Base-by-base conservation (phyloP, 106 monocot species). In the Platanthera zijinensis region DNA sequence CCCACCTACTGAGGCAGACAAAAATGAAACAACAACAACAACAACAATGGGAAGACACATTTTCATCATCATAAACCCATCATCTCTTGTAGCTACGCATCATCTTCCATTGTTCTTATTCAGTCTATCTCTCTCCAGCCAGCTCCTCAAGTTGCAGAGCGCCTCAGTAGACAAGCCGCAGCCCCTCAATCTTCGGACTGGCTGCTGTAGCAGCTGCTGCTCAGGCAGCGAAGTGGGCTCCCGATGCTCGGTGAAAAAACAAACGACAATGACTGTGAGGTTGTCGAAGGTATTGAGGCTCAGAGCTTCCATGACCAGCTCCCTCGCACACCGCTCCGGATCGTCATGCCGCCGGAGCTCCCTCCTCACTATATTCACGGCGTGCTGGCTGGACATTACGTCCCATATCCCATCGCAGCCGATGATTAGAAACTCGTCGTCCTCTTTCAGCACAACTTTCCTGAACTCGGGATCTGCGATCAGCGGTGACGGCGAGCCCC, bases 391-490 rank as follows among this genome's bases (percentile, higher is more conserved):
- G 0, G 85, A 77, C 90, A 90, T 90, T 47, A 90, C 90, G 48
- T 90, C 90, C 90, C 90, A 90, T 22, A 90, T 84, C 5, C 90
- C 90, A 46, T 90, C 90, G 51, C 90, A 90, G 6, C 86, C 90
- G 1, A 90, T 87, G 54, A 90, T 90, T 17, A 90, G 73, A 73
- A 90, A 90, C 76, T 90, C 90, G 11, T 90, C 90, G 32, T 87
- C 87, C 63, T 87, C 85, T 6, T 85, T 87, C 15, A 87, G 75
- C 1, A 68, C 10, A 0, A 53, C 75, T 32, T 78, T 85, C 70
- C 15, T 74, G 67, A 90, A 83, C 61, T 90, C 90, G 0, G 90
- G 90, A 47, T 90, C 90, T 0, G 87, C 82, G 15, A 85, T 90
- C 4, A 90, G 68, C 0, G 90, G 90, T 1, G 87, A 90, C 5